phyloP scores from a whole-genome alignment of 139 green algal species.

The Volvox africanus region DNA sequence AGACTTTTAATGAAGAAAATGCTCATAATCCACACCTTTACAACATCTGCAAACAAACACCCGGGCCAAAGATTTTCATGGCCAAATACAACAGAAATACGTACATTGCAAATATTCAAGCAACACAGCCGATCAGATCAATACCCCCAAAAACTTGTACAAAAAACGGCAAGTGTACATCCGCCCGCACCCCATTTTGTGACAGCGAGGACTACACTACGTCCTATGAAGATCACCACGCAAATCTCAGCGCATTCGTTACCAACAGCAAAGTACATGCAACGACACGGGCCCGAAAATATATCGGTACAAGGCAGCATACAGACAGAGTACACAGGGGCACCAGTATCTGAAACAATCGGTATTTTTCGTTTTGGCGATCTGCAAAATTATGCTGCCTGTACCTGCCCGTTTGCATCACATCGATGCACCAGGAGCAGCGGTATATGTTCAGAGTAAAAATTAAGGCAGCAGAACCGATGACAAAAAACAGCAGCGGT shows the following conservation, averaged over 20 bases:
- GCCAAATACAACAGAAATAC: too few relatives aligned
- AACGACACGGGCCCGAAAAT: not conserved
- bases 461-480: not conserved
- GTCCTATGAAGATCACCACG: not conserved
- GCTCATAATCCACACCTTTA: too few relatives aligned
- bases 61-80: too few relatives aligned
- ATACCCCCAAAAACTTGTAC: too few relatives aligned
- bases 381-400: constrained; percentile 32
- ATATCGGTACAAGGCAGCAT: constrained; percentile 1
- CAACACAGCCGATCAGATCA: too few relatives aligned
- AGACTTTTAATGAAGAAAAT: too few relatives aligned
- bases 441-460: not conserved
- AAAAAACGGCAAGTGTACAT: too few relatives aligned
- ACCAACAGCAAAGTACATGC: not conserved
- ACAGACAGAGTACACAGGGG: not conserved
- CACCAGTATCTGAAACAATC: not conserved
- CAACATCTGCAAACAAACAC: too few relatives aligned
- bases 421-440: not conserved
- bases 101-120: too few relatives aligned
- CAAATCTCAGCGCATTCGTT: not conserved
- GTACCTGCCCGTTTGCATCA: not conserved
- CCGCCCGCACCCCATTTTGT: too few relatives aligned
- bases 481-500: not conserved
- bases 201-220: not conserved
- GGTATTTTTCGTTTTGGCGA: not conserved